Evolutionary conservation across 805 yeast species (phyloP), one percentile per base, ranked within the genome.

Genomic region (Starmerella sp.): DNA sequence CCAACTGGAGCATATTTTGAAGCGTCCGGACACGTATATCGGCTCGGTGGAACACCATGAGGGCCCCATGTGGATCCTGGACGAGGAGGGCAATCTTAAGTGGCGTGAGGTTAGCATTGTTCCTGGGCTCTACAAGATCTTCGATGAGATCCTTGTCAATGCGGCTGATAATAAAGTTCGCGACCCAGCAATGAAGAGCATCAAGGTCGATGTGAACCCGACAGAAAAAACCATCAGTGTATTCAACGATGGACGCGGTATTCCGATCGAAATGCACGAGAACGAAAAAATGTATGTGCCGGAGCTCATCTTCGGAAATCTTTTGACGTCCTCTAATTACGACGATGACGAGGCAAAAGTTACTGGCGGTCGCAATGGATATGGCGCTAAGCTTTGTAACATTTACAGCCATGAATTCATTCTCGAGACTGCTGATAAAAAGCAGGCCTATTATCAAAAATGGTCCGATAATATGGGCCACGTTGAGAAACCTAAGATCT

Each of bases 141-240:
- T 93, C 67, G 99, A 93, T 69, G 99, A 93, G 72, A 90, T 93
- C 56, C 74, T 93, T 58, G 99, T 93, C 53, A 93, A 93, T 69
- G 97, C 99, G 6, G 99, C 99, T 13, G 99, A 93, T 71, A 93
- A 93, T 74, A 93, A 93, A 73, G 91, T 91, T 57, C 80, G 97
- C 62, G 99, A 93, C 67, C 88, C 96, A 1, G 62, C 77, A 9
- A 93, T 93, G 99, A 85, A 81, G 62, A 81, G 78, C 63, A 80
- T 93, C 58, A 86, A 81, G 54, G 97, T 93, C n/a, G 77, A 72
- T 41, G 87, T 93, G 54, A 83, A 86, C 63, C 75, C 83, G 4
- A 96, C 83, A 56, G 75, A 77, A 51, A 88, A 88, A 66, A 65
- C 78, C 17, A 86, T 93, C 45, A 80, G 82, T 54, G 91, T 93